Evolutionary conservation across 345 rosid genomes (phyloP).

Genomic region (Dipteronia sinensis): DNA sequence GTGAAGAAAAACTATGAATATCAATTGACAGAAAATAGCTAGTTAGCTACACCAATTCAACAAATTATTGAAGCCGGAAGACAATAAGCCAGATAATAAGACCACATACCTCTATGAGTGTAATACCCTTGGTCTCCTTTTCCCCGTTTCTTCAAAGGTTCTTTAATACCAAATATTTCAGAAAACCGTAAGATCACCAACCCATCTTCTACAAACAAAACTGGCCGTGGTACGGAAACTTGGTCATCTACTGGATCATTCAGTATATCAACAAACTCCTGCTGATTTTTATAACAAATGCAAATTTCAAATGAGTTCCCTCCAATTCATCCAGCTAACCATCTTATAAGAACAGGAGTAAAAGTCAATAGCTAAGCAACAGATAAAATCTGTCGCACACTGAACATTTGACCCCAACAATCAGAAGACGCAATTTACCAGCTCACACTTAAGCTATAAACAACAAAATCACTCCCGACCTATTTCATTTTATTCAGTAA

Average conservation of each 20-base stretch:
- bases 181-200: slow-evolving; percentile 83
- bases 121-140: slow-evolving; percentile 66
- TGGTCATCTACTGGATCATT: slow-evolving; percentile 48
- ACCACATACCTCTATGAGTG: slow-evolving; percentile 58
- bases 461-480: neutral
- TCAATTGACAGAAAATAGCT: neutral
- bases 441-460: neutral
- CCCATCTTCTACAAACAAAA: slow-evolving; percentile 84
- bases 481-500: neutral
- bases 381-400: neutral
- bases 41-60: slow-evolving; percentile 7
- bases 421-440: too few species aligned
- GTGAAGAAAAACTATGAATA: neutral
- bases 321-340: neutral
- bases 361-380: neutral
- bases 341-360: neutral
- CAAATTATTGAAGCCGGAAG: neutral
- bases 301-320: neutral
- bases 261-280: slow-evolving; percentile 45
- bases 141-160: slow-evolving; percentile 60
- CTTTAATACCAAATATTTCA: slow-evolving; percentile 89
- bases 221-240: slow-evolving; percentile 67
- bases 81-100: slow-evolving; percentile 7
- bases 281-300: neutral
- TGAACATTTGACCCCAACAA: neutral